Conservation (phyloP, 192 early-diverging fungal species). For the Gigaspora rosea region DNA sequence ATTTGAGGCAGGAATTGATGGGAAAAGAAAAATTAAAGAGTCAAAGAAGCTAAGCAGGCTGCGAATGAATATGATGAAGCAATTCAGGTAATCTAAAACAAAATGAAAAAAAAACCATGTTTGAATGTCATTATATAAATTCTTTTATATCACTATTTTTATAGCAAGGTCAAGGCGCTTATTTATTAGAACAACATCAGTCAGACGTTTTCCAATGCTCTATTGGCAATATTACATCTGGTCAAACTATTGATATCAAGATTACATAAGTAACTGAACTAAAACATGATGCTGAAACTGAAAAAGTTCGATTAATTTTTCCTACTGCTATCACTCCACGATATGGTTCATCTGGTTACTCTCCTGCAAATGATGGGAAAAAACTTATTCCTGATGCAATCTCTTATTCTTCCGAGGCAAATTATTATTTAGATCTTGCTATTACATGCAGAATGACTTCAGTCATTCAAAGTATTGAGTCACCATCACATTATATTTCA, state of each 20-base stretch:
- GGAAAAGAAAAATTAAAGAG: slow-evolving; percentile 3
- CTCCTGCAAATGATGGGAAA: not conserved
- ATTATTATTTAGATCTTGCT: slow-evolving; percentile 27
- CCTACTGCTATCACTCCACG: too few relatives aligned
- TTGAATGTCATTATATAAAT: not conserved
- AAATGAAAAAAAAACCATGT: not conserved
- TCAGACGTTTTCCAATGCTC: slow-evolving; percentile 50
- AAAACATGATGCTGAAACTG: slow-evolving; percentile 48
- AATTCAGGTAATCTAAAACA: not conserved
- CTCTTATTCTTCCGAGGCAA: not conserved
- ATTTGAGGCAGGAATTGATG: slow-evolving; percentile 29
- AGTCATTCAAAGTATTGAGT: slow-evolving; percentile 43
- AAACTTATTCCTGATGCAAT: slow-evolving; percentile 3
- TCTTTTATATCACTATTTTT: not conserved
- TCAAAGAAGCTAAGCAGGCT: slow-evolving; percentile 28
- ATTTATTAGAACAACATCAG: slow-evolving; percentile 17
- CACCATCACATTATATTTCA: slow-evolving; percentile 49
- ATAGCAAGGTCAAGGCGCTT: not conserved
- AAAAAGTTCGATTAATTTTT: slow-evolving; percentile 4
- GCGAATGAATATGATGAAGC: not conserved
- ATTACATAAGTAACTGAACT: slow-evolving; percentile 54
- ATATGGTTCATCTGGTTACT: too few relatives aligned
- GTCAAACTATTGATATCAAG: slow-evolving; percentile 37
- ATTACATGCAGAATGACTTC: slow-evolving; percentile 34
- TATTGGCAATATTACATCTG: slow-evolving; percentile 52